Evolutionary conservation across 2,329 filamentous ascomycete genomes (phyloP).

Genomic region (Botrytis byssoidea): DNA sequence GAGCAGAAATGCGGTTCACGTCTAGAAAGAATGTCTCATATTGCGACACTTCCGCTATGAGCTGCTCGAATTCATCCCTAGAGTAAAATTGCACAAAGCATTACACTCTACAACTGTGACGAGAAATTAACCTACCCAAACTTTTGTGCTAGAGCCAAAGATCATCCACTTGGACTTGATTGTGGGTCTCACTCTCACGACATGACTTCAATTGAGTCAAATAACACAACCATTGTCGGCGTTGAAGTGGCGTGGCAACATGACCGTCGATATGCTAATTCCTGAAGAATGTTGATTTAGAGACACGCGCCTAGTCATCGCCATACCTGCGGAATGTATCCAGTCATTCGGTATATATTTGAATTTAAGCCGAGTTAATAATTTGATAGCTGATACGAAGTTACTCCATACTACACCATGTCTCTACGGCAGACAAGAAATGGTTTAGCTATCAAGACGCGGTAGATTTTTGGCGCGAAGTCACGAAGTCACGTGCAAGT

Average conservation of each 20-base stretch:
- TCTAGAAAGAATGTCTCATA: slow-evolving; percentile 8
- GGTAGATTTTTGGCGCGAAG: not conserved
- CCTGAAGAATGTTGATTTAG: slow-evolving; percentile 12
- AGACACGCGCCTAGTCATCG: not conserved
- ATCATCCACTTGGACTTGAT: not conserved
- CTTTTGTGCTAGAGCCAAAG: not conserved
- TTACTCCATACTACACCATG: not conserved
- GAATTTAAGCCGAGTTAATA: not conserved
- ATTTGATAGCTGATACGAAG: not conserved
- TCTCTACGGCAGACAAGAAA: not conserved
- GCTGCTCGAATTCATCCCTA: not conserved
- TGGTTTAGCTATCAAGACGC: not conserved
- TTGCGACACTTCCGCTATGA: not conserved
- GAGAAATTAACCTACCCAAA: not conserved
- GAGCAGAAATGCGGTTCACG: not conserved
- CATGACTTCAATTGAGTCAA: not conserved
- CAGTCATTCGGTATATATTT: not conserved
- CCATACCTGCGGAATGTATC: slow-evolving; percentile 1
- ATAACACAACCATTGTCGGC: not conserved
- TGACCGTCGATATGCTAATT: not conserved
- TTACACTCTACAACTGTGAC: not conserved
- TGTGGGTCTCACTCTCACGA: not conserved
- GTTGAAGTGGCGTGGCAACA: not conserved
- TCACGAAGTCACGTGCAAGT: not conserved
- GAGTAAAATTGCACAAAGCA: not conserved